These are phyloP conservation scores for Pisolithus thermaeus DNA, from an alignment of 1,284 basidiomycete species.

Conservation along the genomic window DNA sequence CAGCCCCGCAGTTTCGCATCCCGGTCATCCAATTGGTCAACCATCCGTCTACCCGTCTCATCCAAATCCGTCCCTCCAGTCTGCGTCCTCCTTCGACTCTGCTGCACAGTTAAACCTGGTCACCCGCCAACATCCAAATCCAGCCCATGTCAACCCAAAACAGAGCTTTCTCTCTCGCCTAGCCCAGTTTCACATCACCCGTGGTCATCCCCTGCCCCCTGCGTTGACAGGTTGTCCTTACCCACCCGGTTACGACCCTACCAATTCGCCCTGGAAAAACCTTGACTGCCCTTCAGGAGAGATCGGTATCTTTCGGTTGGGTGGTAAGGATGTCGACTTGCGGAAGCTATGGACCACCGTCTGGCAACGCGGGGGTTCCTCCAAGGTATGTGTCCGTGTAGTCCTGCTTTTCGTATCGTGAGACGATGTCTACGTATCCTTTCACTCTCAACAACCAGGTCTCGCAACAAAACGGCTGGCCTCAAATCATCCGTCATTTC, in stretches of 20 bases:
- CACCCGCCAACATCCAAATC: slow-evolving; percentile 24
- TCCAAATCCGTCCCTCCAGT: slow-evolving; percentile 28
- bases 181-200: slow-evolving; percentile 48
- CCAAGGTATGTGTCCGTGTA: slow-evolving; percentile 40
- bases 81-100: slow-evolving; percentile 37
- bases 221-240: slow-evolving; percentile 51
- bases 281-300: slow-evolving; percentile 54
- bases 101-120: slow-evolving; percentile 34
- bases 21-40: slow-evolving; percentile 5
- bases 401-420: slow-evolving; percentile 3
- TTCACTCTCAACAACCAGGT: slow-evolving; percentile 13
- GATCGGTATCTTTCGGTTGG: slow-evolving; percentile 56
- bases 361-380: slow-evolving; percentile 48
- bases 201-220: slow-evolving; percentile 58
- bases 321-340: slow-evolving; percentile 74
- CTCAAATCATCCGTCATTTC: slow-evolving; percentile 49
- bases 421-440: neutral
- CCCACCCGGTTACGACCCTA: slow-evolving; percentile 53
- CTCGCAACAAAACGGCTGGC: slow-evolving; percentile 41
- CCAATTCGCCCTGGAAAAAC: slow-evolving; percentile 53
- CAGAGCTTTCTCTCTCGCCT: slow-evolving; percentile 58
- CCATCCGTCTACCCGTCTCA: slow-evolving; percentile 26
- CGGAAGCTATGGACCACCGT: slow-evolving; percentile 65
- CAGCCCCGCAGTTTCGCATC: slow-evolving; percentile 10
- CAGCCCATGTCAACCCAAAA: slow-evolving; percentile 36